Evolutionary conservation across 2,329 filamentous ascomycete species (phyloP).

Genomic region (Cercospora citrullina): DNA sequence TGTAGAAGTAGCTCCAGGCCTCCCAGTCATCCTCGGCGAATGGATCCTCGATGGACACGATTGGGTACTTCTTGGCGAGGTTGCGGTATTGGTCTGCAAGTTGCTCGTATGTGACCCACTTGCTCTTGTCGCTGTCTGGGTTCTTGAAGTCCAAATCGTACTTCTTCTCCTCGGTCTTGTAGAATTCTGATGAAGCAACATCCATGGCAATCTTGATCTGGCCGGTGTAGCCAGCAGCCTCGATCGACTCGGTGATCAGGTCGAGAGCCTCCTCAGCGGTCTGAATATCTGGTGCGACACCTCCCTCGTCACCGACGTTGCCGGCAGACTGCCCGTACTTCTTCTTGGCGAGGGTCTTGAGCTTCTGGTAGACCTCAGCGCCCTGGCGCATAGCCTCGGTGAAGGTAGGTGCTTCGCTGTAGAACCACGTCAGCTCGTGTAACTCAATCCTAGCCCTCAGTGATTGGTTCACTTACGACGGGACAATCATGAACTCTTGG

Average conservation of each 20-base stretch:
- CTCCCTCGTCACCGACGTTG: slow-evolving; percentile 99
- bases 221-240: slow-evolving; percentile 92
- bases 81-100: slow-evolving; percentile 83
- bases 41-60: slow-evolving; percentile 97
- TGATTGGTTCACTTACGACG: slow-evolving; percentile 41
- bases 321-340: slow-evolving; percentile 98
- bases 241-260: slow-evolving; percentile 91
- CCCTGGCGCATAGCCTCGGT: slow-evolving; percentile 95
- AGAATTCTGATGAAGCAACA: slow-evolving; percentile 98
- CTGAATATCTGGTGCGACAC: slow-evolving; percentile 98
- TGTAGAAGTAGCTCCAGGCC: slow-evolving; percentile 99
- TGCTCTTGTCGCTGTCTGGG: slow-evolving; percentile 89
- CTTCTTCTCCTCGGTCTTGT: slow-evolving; percentile 94
- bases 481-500: slow-evolving; percentile 60
- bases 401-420: slow-evolving; percentile 71
- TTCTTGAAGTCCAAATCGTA: slow-evolving; percentile 99
- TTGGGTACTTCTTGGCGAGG: slow-evolving; percentile 92
- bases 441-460: not conserved
- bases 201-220: slow-evolving; percentile 99
- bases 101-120: slow-evolving; percentile 99
- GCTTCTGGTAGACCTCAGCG: slow-evolving; percentile 95
- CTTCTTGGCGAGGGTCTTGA: slow-evolving; percentile 97
- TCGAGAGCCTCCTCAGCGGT: slow-evolving; percentile 94
- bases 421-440: slow-evolving; percentile 25
- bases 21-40: slow-evolving; percentile 99